Conservation (phyloP, 1,284 basidiomycete species). For the Puccinia hordei region DNA sequence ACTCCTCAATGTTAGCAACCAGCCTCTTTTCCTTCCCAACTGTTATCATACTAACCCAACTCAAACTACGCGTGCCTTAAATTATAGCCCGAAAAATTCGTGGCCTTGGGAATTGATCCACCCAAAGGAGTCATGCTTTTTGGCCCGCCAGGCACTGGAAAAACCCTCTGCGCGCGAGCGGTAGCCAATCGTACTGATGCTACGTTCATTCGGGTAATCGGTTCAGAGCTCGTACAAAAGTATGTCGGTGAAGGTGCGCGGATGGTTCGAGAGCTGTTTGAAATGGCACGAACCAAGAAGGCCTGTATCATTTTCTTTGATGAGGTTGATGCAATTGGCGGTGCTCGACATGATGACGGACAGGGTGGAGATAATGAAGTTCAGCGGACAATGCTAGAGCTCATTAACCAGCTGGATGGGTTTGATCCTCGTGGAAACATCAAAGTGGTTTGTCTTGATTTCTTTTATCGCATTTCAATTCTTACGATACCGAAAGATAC, state of each 20-base stretch:
- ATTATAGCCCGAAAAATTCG: slow-evolving; percentile 93
- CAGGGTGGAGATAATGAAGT: slow-evolving; percentile 99
- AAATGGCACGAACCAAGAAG: slow-evolving; percentile 98
- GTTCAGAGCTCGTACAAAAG: slow-evolving; percentile 97
- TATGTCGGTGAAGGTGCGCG: slow-evolving; percentile 98
- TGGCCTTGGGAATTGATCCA: slow-evolving; percentile 96
- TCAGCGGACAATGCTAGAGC: slow-evolving; percentile 98
- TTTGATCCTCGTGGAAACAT: slow-evolving; percentile 99
- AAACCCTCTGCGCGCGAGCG: slow-evolving; percentile 95
- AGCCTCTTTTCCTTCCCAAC: neutral
- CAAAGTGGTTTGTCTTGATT: slow-evolving; percentile 69
- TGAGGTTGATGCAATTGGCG: slow-evolving; percentile 95
- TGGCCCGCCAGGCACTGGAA: slow-evolving; percentile 94
- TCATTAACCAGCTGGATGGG: slow-evolving; percentile 98
- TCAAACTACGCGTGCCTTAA: slow-evolving; percentile 41
- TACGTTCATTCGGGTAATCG: slow-evolving; percentile 98
- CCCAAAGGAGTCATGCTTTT: slow-evolving; percentile 97
- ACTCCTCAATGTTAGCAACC: slow-evolving; percentile 74
- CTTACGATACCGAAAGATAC: neutral
- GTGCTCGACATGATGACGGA: slow-evolving; percentile 98
- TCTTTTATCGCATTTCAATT: neutral
- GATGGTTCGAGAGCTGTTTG: slow-evolving; percentile 98
- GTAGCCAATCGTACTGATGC: slow-evolving; percentile 99
- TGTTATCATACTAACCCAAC: neutral
- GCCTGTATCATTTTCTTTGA: slow-evolving; percentile 99